Evolutionary conservation across 345 rosid species (phyloP), one percentile per base, ranked within the genome.

Genomic region (Physaria fendleri): DNA sequence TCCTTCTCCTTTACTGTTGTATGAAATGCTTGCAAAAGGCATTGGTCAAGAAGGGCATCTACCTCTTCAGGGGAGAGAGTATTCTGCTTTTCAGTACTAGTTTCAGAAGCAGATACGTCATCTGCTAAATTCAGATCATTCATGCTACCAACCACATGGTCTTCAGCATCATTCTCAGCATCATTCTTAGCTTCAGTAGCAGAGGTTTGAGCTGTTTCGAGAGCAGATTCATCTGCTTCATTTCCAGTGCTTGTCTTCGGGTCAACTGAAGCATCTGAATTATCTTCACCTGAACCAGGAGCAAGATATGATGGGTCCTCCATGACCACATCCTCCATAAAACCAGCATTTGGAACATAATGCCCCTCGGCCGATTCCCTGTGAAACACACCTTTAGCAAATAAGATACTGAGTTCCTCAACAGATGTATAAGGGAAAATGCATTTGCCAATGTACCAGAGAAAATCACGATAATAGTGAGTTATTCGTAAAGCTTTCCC

Each of bases 11-110:
- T 89, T 0, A 89, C 77, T 33, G 94, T 84, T 17, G 81, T 79
- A 69, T 87, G 84, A 76, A 93, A 77, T 40, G 99, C 97, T 74
- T 93, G 97, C 78, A 93, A 70, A 61, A 93, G 89, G 77, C 95
- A 93, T 57, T 78, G 86, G 76, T 93, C 95, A 66, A 93, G 79
- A 74, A 76, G 81, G 33, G 85, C 60, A 77, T 93, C 95, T 32
- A 89, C 79, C 63, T 86, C 95, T 66, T 73, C 86, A 25, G 72
- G 40, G 25, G 85, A 71, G 53, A 79, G 71, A 43, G 55, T 32
- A 39, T 57, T 81, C 60, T 69, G 85, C 56, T 80, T 80, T 34
- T 82, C 85, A 8, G 34, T 47, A 66, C 61, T 76, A 15, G 73
- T 33, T 71, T 74, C 85, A 41, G 57, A 71, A 30, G 57, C 71